Evolutionary conservation across 129 eudicot species (phyloP).

Genomic region (Ambrosia trifida): DNA sequence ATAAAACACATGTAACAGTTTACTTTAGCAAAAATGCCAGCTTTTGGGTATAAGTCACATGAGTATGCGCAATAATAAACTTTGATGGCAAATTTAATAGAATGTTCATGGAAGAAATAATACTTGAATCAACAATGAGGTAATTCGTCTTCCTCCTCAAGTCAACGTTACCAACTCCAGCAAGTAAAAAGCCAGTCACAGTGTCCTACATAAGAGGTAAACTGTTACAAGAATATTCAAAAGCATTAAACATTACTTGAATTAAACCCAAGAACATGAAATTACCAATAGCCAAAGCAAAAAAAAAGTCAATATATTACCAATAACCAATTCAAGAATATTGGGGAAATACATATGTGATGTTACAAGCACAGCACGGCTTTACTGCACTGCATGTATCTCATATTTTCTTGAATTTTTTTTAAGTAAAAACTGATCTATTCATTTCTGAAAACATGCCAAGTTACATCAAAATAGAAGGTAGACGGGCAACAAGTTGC

Average conservation of each 20-base stretch:
- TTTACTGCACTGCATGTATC: slow-evolving; percentile 2
- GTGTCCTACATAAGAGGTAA: slow-evolving; percentile 67
- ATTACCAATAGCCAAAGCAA: neutral
- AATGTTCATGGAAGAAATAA: slow-evolving; percentile 18
- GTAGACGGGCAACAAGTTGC: too few relatives aligned
- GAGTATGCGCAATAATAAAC: slow-evolving; percentile 6
- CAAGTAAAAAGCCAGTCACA: slow-evolving; percentile 82
- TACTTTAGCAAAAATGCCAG: neutral
- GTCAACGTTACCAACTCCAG: slow-evolving; percentile 99
- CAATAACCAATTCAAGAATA: neutral
- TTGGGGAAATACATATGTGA: neutral
- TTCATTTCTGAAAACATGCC: too few relatives aligned
- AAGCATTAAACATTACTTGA: neutral
- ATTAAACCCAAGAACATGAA: slow-evolving; percentile 2
- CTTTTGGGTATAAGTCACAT: slow-evolving; percentile 14
- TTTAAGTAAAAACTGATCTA: too few relatives aligned
- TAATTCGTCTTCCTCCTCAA: slow-evolving; percentile 95
- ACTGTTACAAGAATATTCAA: neutral
- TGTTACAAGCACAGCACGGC: neutral
- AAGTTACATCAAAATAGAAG: too few relatives aligned
- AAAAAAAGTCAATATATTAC: neutral
- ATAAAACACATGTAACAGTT: neutral
- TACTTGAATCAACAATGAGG: slow-evolving; percentile 95
- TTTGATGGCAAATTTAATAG: neutral
- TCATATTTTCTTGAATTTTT: slow-evolving; percentile 1